Conservation (phyloP, 305 asterid genomes). For the Fraxinus greggii region DNA sequence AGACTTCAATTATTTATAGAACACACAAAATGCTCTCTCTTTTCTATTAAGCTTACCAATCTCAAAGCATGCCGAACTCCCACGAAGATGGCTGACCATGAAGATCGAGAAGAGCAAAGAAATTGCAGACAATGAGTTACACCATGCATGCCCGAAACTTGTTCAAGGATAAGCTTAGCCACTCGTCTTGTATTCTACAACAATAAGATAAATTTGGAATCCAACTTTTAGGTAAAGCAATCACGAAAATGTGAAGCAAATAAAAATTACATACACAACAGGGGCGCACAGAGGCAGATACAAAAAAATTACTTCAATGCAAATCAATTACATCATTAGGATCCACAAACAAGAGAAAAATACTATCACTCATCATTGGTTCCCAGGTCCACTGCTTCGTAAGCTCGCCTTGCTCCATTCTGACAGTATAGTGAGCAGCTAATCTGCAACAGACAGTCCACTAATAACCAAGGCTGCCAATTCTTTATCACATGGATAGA, state of each 20-base stretch:
- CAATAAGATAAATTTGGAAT: constrained; percentile 31
- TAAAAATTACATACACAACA: background rate
- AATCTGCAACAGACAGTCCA: constrained; percentile 56
- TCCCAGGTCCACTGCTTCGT: constrained; percentile 96
- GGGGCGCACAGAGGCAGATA: background rate
- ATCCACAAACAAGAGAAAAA: constrained; percentile 91
- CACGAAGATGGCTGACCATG: constrained; percentile 60
- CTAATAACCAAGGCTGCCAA: constrained; percentile 23
- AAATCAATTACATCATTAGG: constrained; percentile 72
- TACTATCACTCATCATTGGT: constrained; percentile 80
- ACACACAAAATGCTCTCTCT: constrained; percentile 15
- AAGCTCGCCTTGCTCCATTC: constrained; percentile 74
- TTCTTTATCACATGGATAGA: constrained; percentile 3
- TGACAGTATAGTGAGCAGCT: constrained; percentile 59
- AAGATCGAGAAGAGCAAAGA: constrained; percentile 72
- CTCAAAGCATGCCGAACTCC: constrained; percentile 86
- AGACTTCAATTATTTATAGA: constrained; percentile 13
- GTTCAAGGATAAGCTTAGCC: constrained; percentile 81
- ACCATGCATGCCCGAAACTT: constrained; percentile 71
- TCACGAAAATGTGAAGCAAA: constrained; percentile 5
- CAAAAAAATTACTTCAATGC: constrained; percentile 24
- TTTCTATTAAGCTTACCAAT: constrained; percentile 56
- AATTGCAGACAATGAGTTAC: constrained; percentile 83
- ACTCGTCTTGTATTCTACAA: constrained; percentile 82
- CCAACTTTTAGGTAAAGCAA: constrained; percentile 22